phyloP scores from a whole-genome alignment of 2,329 filamentous ascomycete species.

The Neonectria hederae region DNA sequence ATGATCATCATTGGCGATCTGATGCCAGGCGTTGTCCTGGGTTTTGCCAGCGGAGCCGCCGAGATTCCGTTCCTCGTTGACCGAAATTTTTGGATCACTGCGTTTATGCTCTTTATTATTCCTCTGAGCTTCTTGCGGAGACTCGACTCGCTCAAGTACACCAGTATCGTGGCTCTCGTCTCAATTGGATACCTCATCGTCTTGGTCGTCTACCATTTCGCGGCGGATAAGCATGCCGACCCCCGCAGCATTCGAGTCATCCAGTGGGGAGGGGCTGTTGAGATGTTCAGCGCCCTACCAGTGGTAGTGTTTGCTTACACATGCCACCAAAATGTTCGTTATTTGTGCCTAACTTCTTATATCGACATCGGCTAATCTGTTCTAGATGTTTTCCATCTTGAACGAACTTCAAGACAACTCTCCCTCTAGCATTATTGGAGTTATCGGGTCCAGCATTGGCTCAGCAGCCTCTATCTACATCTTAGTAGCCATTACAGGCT shows the following conservation, averaged over 20 bases:
- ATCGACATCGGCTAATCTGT: slow-evolving; percentile 5
- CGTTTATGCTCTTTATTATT: slow-evolving; percentile 96
- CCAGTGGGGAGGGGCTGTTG: slow-evolving; percentile 80
- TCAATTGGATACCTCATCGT: slow-evolving; percentile 96
- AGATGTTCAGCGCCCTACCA: slow-evolving; percentile 85
- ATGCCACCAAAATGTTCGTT: slow-evolving; percentile 91
- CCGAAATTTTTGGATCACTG: slow-evolving; percentile 96
- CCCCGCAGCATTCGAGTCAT: slow-evolving; percentile 80
- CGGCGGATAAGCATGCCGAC: slow-evolving; percentile 78
- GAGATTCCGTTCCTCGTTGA: slow-evolving; percentile 80
- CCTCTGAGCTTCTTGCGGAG: slow-evolving; percentile 91
- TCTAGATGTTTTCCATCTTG: slow-evolving; percentile 95
- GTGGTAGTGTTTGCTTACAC: slow-evolving; percentile 99
- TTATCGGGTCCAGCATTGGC: slow-evolving; percentile 86
- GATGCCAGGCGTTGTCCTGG: slow-evolving; percentile 92
- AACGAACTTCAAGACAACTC: slow-evolving; percentile 93
- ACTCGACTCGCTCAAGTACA: slow-evolving; percentile 96
- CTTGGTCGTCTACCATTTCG: slow-evolving; percentile 91
- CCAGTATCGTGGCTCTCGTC: slow-evolving; percentile 87
- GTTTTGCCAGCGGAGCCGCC: slow-evolving; percentile 74
- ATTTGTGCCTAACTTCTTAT: background rate
- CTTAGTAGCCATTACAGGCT: slow-evolving; percentile 92
- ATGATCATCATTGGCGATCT: slow-evolving; percentile 98
- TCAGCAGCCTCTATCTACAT: slow-evolving; percentile 88
- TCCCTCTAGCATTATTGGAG: slow-evolving; percentile 75